These are phyloP conservation scores for Fusarium robinianum DNA, from an alignment of 2,329 filamentous ascomycete genomes.

Conservation along the genomic window DNA sequence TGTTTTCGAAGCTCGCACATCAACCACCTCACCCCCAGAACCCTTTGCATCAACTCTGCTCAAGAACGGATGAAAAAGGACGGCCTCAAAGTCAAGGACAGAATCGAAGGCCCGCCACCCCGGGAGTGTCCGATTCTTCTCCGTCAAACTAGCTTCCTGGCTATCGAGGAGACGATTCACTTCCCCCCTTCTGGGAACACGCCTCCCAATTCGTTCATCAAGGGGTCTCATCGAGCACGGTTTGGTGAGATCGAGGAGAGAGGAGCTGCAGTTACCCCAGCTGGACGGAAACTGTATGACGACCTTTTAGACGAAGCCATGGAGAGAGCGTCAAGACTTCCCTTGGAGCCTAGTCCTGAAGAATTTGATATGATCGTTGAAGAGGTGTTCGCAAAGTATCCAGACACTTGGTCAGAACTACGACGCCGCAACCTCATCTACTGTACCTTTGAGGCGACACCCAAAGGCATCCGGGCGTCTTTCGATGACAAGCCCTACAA, in stretches of 20 bases:
- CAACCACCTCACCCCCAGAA: constrained; percentile 58
- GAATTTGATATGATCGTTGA: constrained; percentile 31
- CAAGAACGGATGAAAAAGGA: constrained; percentile 48
- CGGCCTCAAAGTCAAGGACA: constrained; percentile 51
- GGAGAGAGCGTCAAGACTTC: background rate
- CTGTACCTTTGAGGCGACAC: constrained; percentile 40
- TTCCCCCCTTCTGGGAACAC: constrained; percentile 46
- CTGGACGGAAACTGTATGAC: constrained; percentile 53
- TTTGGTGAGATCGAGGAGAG: constrained; percentile 60
- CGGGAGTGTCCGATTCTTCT: constrained; percentile 52
- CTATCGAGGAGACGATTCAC: constrained; percentile 52
- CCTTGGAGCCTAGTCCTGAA: background rate
- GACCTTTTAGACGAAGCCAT: constrained; percentile 43
- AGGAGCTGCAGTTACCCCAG: constrained; percentile 53
- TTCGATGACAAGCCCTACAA: background rate
- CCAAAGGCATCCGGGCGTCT: background rate
- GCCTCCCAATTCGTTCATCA: constrained; percentile 23
- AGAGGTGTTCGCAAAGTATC: constrained; percentile 44
- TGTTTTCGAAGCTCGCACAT: constrained; percentile 52
- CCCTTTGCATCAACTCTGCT: constrained; percentile 52
- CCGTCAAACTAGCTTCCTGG: constrained; percentile 58
- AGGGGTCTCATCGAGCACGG: constrained; percentile 51
- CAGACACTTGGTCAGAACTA: constrained; percentile 48
- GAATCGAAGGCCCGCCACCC: constrained; percentile 56
- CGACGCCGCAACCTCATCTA: constrained; percentile 45